Evolutionary conservation across 352 stramenopile species (phyloP), one percentile per base, ranked within the genome.

Genomic region (Pythium folliculosum): DNA sequence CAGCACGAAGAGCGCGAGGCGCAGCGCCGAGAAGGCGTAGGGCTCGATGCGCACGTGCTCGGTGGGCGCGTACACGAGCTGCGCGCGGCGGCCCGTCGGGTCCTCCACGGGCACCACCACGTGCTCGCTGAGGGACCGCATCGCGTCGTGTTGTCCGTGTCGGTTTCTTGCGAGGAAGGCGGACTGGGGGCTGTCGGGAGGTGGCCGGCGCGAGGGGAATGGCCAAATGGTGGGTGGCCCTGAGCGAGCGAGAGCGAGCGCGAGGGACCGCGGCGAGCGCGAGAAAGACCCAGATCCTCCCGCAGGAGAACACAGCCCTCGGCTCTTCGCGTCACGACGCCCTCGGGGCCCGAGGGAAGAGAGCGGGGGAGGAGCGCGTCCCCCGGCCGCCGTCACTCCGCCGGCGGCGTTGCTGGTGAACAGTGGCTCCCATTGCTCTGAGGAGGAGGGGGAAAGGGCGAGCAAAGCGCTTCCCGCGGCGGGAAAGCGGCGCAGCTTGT

Each of bases 81-180:
- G 40, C 25, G 40, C 44, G 19, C 56, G 56, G 40, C 40, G 56
- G 25, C 56, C 56, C 10, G 40, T 32, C 0, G 43, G 16, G 40
- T 63, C 56, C 27, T 54, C 56, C 25, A 63, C 30, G 27, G 56
- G 56, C 25, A 63, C 43, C 7, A 63, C 43, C 2, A 63, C 23
- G 19, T 63, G 56, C 56, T 63, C 56, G 16, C 37, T 61, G 14
- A 61, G 54, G 22, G 54, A 8, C 38, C 38, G 37, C 54, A 61
- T 61, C 5, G 43, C 3, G 27, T 2, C 27, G 27, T 32, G 2
- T 5, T 32, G 27, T 32, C 27, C 27, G 27, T 6, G 27, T 2
- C 5, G 27, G 5, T 2, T 32, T 32, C 27, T 32, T 32, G 27
- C 5, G 27, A 32, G 27, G 27, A 40, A 40, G 35, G 35, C 35